Evolutionary conservation across 2,329 filamentous ascomycete species (phyloP).

Genomic region (Ramichloridium luteum): DNA sequence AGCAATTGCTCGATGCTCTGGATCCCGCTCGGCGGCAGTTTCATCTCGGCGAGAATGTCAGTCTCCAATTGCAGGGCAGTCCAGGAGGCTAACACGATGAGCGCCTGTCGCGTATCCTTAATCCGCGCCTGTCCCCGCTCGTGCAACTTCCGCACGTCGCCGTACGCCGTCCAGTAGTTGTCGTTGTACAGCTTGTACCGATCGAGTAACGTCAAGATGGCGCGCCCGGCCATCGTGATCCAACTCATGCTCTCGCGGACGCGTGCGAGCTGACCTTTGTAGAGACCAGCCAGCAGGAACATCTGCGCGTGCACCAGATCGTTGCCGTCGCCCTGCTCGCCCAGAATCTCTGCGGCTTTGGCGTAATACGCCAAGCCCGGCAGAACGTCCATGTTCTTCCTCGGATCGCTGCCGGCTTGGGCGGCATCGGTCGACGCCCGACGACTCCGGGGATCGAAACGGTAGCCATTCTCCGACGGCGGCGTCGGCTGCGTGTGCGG

Average conservation of each 20-base stretch:
- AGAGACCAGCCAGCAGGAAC: slow-evolving; percentile 72
- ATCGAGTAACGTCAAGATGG: slow-evolving; percentile 61
- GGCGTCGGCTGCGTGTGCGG: slow-evolving; percentile 21
- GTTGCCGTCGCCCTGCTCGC: slow-evolving; percentile 64
- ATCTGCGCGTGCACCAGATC: slow-evolving; percentile 77
- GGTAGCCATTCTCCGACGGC: slow-evolving; percentile 16
- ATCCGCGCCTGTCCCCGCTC: slow-evolving; percentile 18
- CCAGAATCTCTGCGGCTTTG: slow-evolving; percentile 74
- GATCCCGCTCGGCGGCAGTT: slow-evolving; percentile 48
- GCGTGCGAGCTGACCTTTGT: slow-evolving; percentile 75
- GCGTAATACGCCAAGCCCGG: slow-evolving; percentile 86
- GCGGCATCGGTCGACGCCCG: slow-evolving; percentile 19
- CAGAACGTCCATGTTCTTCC: slow-evolving; percentile 55
- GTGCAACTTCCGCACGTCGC: slow-evolving; percentile 24
- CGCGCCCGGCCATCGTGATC: slow-evolving; percentile 49
- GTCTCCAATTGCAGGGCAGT: slow-evolving; percentile 88
- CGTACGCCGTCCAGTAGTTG: slow-evolving; percentile 23
- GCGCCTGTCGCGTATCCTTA: slow-evolving; percentile 26
- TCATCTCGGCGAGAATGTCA: slow-evolving; percentile 81
- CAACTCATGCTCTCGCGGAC: slow-evolving; percentile 74
- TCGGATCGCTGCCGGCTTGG: slow-evolving; percentile 5
- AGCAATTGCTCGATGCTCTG: slow-evolving; percentile 47
- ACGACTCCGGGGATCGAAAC: slow-evolving; percentile 18
- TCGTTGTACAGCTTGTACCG: slow-evolving; percentile 42
- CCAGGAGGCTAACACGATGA: slow-evolving; percentile 64